Conservation (phyloP, 2,329 filamentous ascomycete species). For the Calonectria henricotiae region DNA sequence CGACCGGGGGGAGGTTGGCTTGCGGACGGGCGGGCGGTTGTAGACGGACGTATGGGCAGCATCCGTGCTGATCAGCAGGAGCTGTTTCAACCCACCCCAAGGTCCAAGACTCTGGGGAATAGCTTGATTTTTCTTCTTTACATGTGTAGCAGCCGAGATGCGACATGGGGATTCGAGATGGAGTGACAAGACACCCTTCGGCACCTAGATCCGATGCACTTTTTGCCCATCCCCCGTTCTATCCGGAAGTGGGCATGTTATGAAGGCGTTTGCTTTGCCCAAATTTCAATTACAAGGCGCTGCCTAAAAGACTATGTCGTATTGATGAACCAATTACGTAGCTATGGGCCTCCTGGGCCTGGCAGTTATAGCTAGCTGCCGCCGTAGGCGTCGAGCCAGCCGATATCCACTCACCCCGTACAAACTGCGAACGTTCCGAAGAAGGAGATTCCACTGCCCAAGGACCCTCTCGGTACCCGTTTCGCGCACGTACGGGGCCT, state of each 20-base stretch:
- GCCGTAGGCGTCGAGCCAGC: constrained; percentile 19
- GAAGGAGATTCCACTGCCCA: constrained; percentile 17
- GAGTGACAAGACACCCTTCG: constrained; percentile 2
- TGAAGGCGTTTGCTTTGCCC: neutral
- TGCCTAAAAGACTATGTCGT: constrained; percentile 17
- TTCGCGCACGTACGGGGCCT: constrained; percentile 31
- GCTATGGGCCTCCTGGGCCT: neutral
- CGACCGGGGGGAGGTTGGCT: constrained; percentile 43
- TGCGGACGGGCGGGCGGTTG: constrained; percentile 48
- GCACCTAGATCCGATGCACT: constrained; percentile 10
- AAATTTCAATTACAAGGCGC: constrained; percentile 16
- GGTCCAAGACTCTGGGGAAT: constrained; percentile 30
- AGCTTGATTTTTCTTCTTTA: neutral
- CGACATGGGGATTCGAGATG: constrained; percentile 5
- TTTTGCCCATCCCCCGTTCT: constrained; percentile 9
- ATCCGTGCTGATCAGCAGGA: constrained; percentile 28
- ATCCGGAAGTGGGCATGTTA: constrained; percentile 15
- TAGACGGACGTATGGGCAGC: constrained; percentile 45
- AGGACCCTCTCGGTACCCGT: constrained; percentile 22
- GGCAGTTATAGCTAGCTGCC: constrained; percentile 18
- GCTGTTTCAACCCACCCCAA: neutral
- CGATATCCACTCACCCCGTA: constrained; percentile 4
- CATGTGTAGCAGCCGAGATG: constrained; percentile 11
- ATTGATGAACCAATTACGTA: constrained; percentile 25
- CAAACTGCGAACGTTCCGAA: constrained; percentile 21